These are phyloP conservation scores for Zanthoxylum bungeanum DNA, from an alignment of 345 rosid species.

Conservation along the genomic window DNA sequence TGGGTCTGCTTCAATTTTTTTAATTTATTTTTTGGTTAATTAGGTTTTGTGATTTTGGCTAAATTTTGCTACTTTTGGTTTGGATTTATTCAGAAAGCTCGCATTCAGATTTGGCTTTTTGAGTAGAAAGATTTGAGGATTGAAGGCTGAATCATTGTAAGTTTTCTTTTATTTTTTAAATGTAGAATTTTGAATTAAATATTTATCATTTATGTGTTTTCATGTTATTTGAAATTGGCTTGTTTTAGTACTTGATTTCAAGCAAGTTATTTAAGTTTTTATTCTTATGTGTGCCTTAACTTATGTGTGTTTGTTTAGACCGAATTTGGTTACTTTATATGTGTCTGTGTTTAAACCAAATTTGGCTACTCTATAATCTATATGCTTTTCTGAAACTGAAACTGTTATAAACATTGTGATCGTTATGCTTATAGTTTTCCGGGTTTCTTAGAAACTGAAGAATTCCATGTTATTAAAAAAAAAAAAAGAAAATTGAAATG, in stretches of 20 bases:
- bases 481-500: background rate
- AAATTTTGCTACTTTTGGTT: background rate
- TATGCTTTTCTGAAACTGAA: no score
- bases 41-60: constrained; percentile 2
- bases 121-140: constrained; percentile 95
- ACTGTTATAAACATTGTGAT: background rate
- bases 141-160: constrained; percentile 74
- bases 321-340: background rate
- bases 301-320: background rate
- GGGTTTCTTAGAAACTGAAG: background rate
- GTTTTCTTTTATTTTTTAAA: constrained; percentile 14
- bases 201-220: background rate
- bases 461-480: background rate
- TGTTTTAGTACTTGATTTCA: background rate
- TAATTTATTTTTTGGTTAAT: background rate
- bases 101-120: constrained; percentile 96
- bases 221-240: background rate
- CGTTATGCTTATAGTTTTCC: background rate
- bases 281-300: background rate
- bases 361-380: no score
- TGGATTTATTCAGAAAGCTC: constrained; percentile 62
- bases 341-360: background rate
- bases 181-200: background rate
- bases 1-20: background rate
- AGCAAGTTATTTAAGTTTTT: background rate